phyloP scores from a whole-genome alignment of 2,329 filamentous ascomycete genomes.

The Cytospora chrysosperma region DNA sequence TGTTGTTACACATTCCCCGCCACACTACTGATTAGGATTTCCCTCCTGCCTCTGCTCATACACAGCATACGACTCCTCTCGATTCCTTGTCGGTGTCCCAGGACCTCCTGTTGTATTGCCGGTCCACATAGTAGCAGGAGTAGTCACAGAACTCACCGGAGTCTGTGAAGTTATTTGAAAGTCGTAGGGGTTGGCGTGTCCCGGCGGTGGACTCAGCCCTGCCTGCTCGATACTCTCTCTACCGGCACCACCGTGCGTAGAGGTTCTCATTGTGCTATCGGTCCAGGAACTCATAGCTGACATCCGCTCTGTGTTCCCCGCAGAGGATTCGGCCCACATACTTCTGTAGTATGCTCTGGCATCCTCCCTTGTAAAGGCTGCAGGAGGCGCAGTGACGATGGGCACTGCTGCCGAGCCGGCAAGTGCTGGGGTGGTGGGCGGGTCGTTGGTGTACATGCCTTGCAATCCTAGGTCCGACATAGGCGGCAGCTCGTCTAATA shows the following conservation, averaged over 20 bases:
- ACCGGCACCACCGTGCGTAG: background rate
- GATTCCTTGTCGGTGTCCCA: background rate
- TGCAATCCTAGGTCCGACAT: conserved; percentile 4
- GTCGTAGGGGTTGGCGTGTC: background rate
- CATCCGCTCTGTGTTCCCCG: conserved; percentile 2
- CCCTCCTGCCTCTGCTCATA: background rate
- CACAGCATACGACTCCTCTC: background rate
- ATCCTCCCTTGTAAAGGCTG: conserved; percentile 9
- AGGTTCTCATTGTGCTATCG: background rate
- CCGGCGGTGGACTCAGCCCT: conserved; percentile 1
- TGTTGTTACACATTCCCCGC: background rate
- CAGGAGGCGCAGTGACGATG: background rate
- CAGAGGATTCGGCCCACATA: conserved; percentile 3
- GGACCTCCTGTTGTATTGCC: background rate
- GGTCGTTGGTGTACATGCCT: conserved; percentile 5
- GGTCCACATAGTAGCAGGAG: background rate
- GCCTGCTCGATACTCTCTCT: background rate
- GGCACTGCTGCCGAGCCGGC: background rate
- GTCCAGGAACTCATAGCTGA: conserved; percentile 19
- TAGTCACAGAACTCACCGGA: background rate
- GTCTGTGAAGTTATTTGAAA: background rate
- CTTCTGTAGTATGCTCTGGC: conserved; percentile 10
- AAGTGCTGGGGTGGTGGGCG: background rate
- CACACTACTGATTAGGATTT: background rate
- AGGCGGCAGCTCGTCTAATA: conserved; percentile 10